phyloP scores from a whole-genome alignment of 768 basidiomycete genomes.

The Hygrocybe punicea region DNA sequence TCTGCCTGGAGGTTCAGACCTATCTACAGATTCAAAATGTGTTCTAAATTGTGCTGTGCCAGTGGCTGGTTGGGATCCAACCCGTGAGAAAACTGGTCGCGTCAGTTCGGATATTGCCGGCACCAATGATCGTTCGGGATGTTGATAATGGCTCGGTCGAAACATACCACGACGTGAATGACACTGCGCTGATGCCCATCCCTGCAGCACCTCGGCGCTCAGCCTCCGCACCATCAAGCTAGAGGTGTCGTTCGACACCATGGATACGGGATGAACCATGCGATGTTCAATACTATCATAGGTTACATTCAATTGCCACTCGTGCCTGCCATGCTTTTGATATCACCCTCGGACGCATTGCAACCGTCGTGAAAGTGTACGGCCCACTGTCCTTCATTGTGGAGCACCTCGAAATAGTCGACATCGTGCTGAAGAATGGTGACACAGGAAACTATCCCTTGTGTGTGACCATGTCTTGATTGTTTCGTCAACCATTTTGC shows the following conservation, averaged over 20 bases:
- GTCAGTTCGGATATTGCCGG: too few relatives aligned
- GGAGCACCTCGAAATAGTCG: constrained; percentile 69
- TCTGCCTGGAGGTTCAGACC: too few relatives aligned
- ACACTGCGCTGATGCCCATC: constrained; percentile 67
- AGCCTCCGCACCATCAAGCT: constrained; percentile 59
- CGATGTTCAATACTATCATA: constrained; percentile 72
- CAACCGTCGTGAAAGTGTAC: constrained; percentile 63
- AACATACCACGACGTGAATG: constrained; percentile 60
- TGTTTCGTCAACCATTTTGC: background rate
- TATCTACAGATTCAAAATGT: too few relatives aligned
- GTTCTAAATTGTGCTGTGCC: too few relatives aligned
- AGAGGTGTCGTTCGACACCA: constrained; percentile 76
- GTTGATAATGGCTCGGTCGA: too few relatives aligned
- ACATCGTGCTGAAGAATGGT: constrained; percentile 70
- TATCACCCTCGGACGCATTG: constrained; percentile 72
- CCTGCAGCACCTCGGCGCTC: constrained; percentile 46
- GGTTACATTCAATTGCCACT: constrained; percentile 65
- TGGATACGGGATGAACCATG: constrained; percentile 81
- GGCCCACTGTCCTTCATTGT: constrained; percentile 77
- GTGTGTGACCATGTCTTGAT: constrained; percentile 40
- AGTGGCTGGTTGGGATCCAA: too few relatives aligned
- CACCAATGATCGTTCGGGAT: too few relatives aligned
- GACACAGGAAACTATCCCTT: constrained; percentile 82
- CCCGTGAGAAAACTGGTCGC: too few relatives aligned
- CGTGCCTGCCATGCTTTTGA: constrained; percentile 73